phyloP scores from a whole-genome alignment of 148 eudicot genomes.

The Camellia lanceoleosa region DNA sequence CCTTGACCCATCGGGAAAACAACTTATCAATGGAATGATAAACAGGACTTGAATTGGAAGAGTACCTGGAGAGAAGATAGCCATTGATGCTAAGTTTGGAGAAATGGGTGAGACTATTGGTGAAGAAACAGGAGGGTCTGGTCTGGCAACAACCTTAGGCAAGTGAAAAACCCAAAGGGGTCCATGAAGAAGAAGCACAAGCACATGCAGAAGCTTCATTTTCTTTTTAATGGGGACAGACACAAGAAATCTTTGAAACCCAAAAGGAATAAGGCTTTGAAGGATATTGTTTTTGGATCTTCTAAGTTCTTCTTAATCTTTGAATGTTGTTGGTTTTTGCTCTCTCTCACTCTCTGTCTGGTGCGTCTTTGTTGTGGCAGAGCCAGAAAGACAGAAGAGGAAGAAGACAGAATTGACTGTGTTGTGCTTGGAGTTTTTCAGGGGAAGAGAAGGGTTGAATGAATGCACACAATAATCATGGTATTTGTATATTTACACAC shows the following conservation, averaged over 20 bases:
- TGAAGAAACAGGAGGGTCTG: conserved; percentile 15
- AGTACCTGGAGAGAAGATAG: conserved; percentile 46
- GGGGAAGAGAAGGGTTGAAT: neutral
- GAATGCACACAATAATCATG: neutral
- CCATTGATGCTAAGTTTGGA: conserved; percentile 38
- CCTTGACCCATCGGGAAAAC: neutral
- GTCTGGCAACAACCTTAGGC: conserved; percentile 19
- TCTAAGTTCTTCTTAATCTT: neutral
- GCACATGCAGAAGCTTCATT: conserved; percentile 20
- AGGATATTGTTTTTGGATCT: neutral
- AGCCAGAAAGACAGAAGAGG: neutral
- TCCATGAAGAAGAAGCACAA: conserved; percentile 27
- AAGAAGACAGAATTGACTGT: neutral
- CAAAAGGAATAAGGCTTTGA: neutral
- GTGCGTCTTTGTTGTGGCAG: neutral
- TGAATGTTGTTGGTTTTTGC: neutral
- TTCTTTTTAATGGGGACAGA: conserved; percentile 2
- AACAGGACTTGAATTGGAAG: neutral
- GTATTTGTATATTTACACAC: neutral
- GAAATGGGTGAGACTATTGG: neutral
- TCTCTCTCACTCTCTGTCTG: neutral
- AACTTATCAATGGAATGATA: neutral
- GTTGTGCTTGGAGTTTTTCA: too few relatives aligned
- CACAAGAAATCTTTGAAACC: neutral
- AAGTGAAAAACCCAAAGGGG: conserved; percentile 26